Evolutionary conservation across 2,329 filamentous ascomycete species (phyloP).

Genomic region (Ascochyta lentis): DNA sequence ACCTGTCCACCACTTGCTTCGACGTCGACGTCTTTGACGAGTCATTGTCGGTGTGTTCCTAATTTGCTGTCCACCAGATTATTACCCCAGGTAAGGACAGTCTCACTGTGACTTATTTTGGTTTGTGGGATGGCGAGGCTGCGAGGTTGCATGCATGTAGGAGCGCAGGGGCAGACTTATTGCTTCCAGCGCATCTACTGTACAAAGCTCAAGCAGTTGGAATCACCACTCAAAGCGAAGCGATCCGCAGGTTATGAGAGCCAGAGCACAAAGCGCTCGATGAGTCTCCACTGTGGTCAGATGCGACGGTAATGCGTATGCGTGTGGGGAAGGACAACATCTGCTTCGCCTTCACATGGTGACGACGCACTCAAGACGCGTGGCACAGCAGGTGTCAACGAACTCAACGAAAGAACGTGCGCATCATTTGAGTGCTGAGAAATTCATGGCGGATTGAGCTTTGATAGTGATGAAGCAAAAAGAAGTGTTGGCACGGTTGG

Average conservation of each 20-base stretch:
- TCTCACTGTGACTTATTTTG: too few species aligned
- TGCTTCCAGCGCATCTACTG: neutral
- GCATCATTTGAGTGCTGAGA: neutral
- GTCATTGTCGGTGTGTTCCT: neutral
- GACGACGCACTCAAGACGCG: slow-evolving; percentile 3
- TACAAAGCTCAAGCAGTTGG: neutral
- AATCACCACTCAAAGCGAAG: too few species aligned
- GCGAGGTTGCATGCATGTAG: neutral
- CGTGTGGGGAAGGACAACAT: slow-evolving; percentile 8
- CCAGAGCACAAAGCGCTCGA: neutral
- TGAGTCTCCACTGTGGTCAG: neutral
- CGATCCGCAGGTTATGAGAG: neutral
- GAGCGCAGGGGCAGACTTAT: neutral
- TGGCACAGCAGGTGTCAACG: slow-evolving; percentile 7
- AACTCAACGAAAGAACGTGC: neutral
- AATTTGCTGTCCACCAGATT: neutral
- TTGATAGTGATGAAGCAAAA: neutral
- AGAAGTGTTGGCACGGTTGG: neutral
- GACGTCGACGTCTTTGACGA: neutral
- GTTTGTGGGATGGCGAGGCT: neutral
- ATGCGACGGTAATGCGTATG: neutral
- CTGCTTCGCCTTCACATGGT: slow-evolving; percentile 13
- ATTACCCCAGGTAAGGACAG: neutral
- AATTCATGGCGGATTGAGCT: neutral
- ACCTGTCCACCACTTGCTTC: slow-evolving; percentile 5